Evolutionary conservation across 2,329 filamentous ascomycete genomes (phyloP).

Genomic region (Esteya vermicola): DNA sequence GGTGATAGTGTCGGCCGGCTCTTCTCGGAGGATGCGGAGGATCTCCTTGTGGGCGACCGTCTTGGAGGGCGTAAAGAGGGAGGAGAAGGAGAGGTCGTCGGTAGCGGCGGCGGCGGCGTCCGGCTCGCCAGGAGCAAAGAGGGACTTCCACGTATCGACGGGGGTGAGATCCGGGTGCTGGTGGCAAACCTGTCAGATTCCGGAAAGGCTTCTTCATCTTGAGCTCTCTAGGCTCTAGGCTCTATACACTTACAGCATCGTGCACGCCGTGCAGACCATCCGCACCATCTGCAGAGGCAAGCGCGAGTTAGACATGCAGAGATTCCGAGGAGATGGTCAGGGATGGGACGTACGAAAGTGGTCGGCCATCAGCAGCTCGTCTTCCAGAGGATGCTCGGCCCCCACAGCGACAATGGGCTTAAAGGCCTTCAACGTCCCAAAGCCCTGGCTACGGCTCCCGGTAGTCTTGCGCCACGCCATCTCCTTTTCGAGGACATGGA

Average conservation of each 20-base stretch:
- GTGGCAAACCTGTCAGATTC: too few species aligned
- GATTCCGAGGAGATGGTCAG: too few species aligned
- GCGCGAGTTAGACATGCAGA: too few species aligned
- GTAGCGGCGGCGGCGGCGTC: slow-evolving; percentile 10
- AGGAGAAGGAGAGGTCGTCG: slow-evolving; percentile 30
- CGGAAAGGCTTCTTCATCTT: too few species aligned
- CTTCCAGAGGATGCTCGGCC: slow-evolving; percentile 70
- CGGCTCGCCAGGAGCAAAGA: slow-evolving; percentile 39
- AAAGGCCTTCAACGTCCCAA: slow-evolving; percentile 53
- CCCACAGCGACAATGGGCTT: slow-evolving; percentile 82
- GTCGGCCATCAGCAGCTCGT: slow-evolving; percentile 65
- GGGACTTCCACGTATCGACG: slow-evolving; percentile 56
- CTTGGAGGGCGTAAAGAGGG: slow-evolving; percentile 63
- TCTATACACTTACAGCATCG: slow-evolving; percentile 26
- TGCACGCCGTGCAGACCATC: slow-evolving; percentile 71
- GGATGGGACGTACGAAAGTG: slow-evolving; percentile 61
- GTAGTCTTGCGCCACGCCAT: slow-evolving; percentile 63
- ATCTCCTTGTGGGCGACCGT: slow-evolving; percentile 71
- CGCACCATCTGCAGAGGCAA: slow-evolving; percentile 41
- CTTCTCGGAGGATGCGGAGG: slow-evolving; percentile 67
- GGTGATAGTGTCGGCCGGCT: slow-evolving; percentile 72
- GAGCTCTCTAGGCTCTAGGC: too few species aligned
- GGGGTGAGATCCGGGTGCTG: slow-evolving; percentile 59
- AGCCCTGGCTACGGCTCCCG: slow-evolving; percentile 50
- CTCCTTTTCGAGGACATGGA: slow-evolving; percentile 85